Conservation (phyloP, 2,329 filamentous ascomycete species). For the Thielaviopsis musarum region DNA sequence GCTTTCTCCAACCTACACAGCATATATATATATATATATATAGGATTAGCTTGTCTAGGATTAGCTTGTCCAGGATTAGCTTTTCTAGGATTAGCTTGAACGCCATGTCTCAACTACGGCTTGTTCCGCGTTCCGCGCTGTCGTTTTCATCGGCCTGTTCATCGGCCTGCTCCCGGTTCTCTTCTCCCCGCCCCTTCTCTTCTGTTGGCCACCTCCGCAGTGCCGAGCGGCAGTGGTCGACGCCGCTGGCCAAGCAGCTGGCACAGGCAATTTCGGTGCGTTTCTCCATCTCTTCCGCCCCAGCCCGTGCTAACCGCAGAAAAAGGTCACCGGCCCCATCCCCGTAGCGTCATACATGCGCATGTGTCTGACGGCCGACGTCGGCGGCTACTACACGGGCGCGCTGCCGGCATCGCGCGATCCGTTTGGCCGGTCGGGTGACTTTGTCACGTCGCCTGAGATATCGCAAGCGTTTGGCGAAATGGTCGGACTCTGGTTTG, state of each 20-base stretch:
- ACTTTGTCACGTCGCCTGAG: conserved; percentile 94
- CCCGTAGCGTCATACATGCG: conserved; percentile 94
- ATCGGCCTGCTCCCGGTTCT: too few relatives aligned
- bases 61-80: too few relatives aligned
- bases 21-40: too few relatives aligned
- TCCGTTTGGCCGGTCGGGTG: conserved; percentile 82
- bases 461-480: conserved; percentile 97
- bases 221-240: conserved; percentile 60
- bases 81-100: too few relatives aligned
- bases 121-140: too few relatives aligned
- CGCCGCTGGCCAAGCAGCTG: conserved; percentile 74
- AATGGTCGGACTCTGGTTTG: conserved; percentile 82
- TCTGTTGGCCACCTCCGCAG: too few relatives aligned
- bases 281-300: background rate
- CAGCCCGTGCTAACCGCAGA: background rate
- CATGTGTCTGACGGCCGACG: conserved; percentile 83
- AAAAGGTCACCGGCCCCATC: conserved; percentile 68
- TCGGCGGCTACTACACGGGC: conserved; percentile 86
- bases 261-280: conserved; percentile 70
- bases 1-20: too few relatives aligned
- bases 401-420: conserved; percentile 52
- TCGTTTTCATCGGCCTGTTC: too few relatives aligned
- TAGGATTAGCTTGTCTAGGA: too few relatives aligned
- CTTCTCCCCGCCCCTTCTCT: too few relatives aligned
- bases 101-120: too few relatives aligned